Conservation (phyloP, 2,329 filamentous ascomycete species). For the Ascomycota sp. region DNA sequence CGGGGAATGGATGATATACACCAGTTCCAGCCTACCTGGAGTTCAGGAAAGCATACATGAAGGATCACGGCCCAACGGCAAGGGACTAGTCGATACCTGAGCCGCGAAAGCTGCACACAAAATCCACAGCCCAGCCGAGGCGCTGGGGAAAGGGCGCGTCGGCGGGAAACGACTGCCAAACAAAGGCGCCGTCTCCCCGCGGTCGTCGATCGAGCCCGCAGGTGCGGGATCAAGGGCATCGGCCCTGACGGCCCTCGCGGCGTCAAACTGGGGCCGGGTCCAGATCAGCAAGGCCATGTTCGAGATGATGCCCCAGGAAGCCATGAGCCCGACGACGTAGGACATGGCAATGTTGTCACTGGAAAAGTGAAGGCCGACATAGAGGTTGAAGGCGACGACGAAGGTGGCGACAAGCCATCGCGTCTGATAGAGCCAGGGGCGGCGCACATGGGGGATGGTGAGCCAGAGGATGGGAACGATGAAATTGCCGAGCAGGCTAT, state of each 20-base stretch:
- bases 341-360: conserved; percentile 30
- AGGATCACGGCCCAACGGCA: neutral
- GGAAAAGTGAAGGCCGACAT: conserved; percentile 20
- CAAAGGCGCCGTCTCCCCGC: conserved; percentile 23
- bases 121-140: conserved; percentile 33
- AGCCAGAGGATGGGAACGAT: conserved; percentile 34
- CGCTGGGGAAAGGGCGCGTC: conserved; percentile 25
- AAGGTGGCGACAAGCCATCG: conserved; percentile 26
- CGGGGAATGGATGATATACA: conserved; percentile 28
- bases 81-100: conserved; percentile 20
- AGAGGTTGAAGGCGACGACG: conserved; percentile 21
- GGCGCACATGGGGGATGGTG: conserved; percentile 28
- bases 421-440: conserved; percentile 27
- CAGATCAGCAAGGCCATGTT: conserved; percentile 29
- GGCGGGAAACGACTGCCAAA: conserved; percentile 39
- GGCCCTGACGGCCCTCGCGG: conserved; percentile 24
- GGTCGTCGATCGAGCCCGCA: conserved; percentile 6
- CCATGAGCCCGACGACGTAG: conserved; percentile 29
- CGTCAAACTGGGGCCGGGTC: conserved; percentile 34
- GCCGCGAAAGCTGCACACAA: conserved; percentile 32
- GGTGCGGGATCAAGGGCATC: neutral
- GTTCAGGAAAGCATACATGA: neutral
- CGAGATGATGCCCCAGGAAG: conserved; percentile 29
- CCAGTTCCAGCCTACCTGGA: conserved; percentile 38
- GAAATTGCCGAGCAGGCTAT: conserved; percentile 24